Evolutionary conservation across 192 early-diverging fungal genomes (phyloP), one percentile per base, ranked within the genome.

Genomic region (Umbelopsis isabellina): DNA sequence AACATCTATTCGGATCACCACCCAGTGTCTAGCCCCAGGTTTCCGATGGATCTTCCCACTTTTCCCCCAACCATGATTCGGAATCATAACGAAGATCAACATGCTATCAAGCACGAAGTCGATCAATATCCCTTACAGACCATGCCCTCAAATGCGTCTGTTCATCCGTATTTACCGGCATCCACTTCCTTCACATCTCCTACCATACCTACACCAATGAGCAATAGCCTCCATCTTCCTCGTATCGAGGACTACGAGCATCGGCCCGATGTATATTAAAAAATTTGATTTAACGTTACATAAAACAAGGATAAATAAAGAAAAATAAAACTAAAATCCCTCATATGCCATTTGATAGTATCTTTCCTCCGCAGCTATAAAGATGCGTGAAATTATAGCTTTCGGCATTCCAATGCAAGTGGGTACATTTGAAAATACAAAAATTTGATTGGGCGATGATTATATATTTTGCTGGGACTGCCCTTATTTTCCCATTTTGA

Each of bases 371-470:
- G 6, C 37, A 41, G 37, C 37, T 41, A 41, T 41, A 41, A 41
- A 2, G 37, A 9, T 41, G 37, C 5, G 37, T 41, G 37, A 41
- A 30, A 41, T 41, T 41, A 41, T 41, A 41, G 37, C 37, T 10
- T 9, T 41, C 37, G 37, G 37, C 10, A 9, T 6, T 12, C 12
- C 22, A 52, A 23, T 27, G 25, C 10, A 41, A 10, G 37, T 52
- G 51, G 51, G 51, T 52, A 52, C 51, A 52, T 52, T 52, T 52
- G 51, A 52, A 52, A 52, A 52, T 52, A 52, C 22, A 11, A 4
- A 9, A 52, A 25, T 22, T 23, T 52, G 51, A 52, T 52, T 52
- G 51, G 51, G n/a, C 12, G 25, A 25, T 25, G 25, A 22, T 25
- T 21, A 25, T 52, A 52, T 12, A 25, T 52, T 52, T 52, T 21